Conservation (phyloP, 306 rosid genomes). For the Prunus padus region DNA sequence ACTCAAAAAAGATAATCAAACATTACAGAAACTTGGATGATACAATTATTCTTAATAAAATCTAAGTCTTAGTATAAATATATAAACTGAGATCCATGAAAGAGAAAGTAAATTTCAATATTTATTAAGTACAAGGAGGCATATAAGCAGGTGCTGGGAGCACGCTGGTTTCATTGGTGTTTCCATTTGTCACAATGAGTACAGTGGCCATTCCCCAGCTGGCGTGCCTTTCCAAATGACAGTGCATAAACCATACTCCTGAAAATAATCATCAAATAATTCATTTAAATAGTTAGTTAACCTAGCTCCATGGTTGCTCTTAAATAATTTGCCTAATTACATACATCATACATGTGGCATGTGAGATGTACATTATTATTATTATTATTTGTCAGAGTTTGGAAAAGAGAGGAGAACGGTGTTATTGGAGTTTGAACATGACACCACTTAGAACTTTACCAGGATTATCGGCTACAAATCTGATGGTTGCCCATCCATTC, state of each 20-base stretch:
- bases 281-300: not conserved
- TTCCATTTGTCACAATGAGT: conserved; percentile 27
- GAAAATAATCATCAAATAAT: conserved; percentile 2
- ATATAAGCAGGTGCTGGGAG: conserved; percentile 24
- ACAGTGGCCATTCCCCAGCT: conserved; percentile 32
- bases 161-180: conserved; percentile 8
- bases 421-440: rapidly evolving
- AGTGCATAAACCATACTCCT: conserved; percentile 41
- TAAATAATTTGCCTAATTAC: not conserved
- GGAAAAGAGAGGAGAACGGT: too few relatives aligned
- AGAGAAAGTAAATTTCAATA: not conserved
- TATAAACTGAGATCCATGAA: not conserved
- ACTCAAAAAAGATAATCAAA: not conserved
- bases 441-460: conserved; percentile 36
- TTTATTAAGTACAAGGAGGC: conserved; percentile 15
- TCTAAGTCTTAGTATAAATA: not conserved
- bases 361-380: too few relatives aligned
- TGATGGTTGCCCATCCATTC: conserved; percentile 89
- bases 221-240: conserved; percentile 29
- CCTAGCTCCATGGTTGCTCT: not conserved
- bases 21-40: not conserved
- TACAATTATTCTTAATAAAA: not conserved
- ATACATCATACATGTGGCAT: not conserved
- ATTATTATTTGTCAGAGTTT: too few relatives aligned
- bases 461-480: conserved; percentile 93